A percentile compares a stretch with the other conserved stretches of the same genome.
Conservation (phyloP, 306 rosid genomes). For the Cyclanthera cordifolia region DNA sequence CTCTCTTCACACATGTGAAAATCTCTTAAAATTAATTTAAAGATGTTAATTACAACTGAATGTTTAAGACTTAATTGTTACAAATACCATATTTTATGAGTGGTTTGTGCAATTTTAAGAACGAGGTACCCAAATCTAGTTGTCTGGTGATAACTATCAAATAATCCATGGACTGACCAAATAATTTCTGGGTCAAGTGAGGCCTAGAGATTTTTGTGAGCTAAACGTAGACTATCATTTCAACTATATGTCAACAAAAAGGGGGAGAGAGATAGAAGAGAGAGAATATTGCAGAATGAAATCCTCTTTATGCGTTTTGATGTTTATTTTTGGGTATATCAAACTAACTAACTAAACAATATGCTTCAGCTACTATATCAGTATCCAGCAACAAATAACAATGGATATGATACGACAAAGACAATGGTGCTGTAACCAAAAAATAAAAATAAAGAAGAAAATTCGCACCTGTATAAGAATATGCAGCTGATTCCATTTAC, state of each 20-base stretch:
- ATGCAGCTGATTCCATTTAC: slow-evolving; percentile 41
- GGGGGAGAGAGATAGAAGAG: background rate
- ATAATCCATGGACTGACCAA: no score
- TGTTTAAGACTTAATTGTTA: no score
- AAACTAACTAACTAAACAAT: background rate
- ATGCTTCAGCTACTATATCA: background rate
- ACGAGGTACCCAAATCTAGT: no score
- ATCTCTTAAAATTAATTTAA: no score
- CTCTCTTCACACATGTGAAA: no score
- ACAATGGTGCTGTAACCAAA: slow-evolving; percentile 52
- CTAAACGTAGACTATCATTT: background rate
- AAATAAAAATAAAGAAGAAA: slow-evolving; percentile 51
- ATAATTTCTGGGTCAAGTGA: no score
- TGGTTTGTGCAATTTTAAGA: no score
- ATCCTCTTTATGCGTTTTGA: background rate
- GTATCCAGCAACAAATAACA: slow-evolving; percentile 15
- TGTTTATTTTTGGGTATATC: background rate
- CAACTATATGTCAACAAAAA: background rate
- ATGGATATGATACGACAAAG: slow-evolving; percentile 16
- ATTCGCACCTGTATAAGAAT: slow-evolving; percentile 57
- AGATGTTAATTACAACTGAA: no score
- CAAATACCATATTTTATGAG: no score
- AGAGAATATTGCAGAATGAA: background rate
- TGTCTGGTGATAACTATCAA: no score
- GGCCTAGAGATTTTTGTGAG: no score